These are phyloP conservation scores for Blastobotrys attinorum DNA, from an alignment of 805 yeast genomes.

Conservation along the genomic window DNA sequence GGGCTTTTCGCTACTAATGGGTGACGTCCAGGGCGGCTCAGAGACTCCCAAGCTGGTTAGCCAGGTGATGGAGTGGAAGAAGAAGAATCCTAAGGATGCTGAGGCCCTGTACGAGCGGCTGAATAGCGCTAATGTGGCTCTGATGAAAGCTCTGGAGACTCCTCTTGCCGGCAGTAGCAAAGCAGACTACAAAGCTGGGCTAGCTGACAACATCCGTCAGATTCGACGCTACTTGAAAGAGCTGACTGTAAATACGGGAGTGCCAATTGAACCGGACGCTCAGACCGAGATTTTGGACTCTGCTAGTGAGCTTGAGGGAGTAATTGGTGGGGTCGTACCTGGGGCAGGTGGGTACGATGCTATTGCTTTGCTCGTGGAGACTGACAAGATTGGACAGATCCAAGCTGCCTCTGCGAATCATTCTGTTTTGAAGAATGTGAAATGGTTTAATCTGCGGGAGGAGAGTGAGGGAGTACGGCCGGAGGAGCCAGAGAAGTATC, in stretches of 20 bases:
- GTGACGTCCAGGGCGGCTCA: slow-evolving; percentile 88
- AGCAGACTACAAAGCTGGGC: slow-evolving; percentile 23
- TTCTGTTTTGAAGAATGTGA: background rate
- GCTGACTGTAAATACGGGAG: slow-evolving; percentile 61
- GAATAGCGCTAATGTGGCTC: slow-evolving; percentile 47
- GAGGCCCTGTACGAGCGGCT: slow-evolving; percentile 45
- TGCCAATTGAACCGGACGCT: slow-evolving; percentile 76
- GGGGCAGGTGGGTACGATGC: slow-evolving; percentile 99
- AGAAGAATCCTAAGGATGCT: slow-evolving; percentile 43
- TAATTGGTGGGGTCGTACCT: slow-evolving; percentile 93
- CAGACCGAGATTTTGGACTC: slow-evolving; percentile 66
- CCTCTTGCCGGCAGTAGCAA: slow-evolving; percentile 26
- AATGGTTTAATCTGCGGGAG: slow-evolving; percentile 5
- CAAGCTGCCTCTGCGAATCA: slow-evolving; percentile 22
- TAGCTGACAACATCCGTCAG: slow-evolving; percentile 4
- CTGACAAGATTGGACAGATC: slow-evolving; percentile 34
- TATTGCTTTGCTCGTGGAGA: slow-evolving; percentile 59
- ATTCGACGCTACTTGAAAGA: slow-evolving; percentile 53
- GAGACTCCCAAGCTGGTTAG: slow-evolving; percentile 89
- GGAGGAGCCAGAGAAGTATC: too few relatives aligned
- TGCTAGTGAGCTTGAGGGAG: slow-evolving; percentile 49
- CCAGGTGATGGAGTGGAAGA: slow-evolving; percentile 65
- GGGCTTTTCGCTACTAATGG: slow-evolving; percentile 70
- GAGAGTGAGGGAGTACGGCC: background rate
- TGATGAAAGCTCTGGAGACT: slow-evolving; percentile 42